Conservation (phyloP, 1,284 basidiomycete species). For the Malassezia slooffiae region DNA sequence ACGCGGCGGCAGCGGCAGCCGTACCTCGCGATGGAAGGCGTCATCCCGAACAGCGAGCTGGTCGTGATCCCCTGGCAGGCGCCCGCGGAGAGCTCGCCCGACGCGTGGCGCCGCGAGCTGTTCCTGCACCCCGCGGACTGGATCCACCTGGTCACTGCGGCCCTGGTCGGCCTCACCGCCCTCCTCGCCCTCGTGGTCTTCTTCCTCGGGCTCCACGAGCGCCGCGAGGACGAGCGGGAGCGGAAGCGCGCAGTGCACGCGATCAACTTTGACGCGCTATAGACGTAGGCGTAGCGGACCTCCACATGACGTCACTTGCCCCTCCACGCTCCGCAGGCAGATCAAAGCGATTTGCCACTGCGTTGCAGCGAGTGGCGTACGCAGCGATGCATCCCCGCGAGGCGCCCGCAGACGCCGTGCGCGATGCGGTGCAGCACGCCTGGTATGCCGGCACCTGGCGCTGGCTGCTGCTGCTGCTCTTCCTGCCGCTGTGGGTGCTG, state of each 20-base stretch:
- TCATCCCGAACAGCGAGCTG: conserved; percentile 93
- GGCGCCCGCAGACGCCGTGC: too few species aligned
- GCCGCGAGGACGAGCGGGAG: conserved; percentile 87
- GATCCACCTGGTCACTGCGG: conserved; percentile 90
- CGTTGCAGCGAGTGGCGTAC: too few species aligned
- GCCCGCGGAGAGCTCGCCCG: conserved; percentile 42
- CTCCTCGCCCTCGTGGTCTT: conserved; percentile 72
- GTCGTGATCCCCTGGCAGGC: conserved; percentile 71
- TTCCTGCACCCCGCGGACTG: conserved; percentile 89
- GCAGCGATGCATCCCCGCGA: too few species aligned
- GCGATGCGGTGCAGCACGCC: too few species aligned
- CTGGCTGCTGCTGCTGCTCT: conserved; percentile 5
- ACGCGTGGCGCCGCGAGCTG: conserved; percentile 72
- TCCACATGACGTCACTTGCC: too few species aligned
- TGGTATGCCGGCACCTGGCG: too few species aligned
- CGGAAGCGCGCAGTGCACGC: conserved; percentile 73
- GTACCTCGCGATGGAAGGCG: conserved; percentile 81
- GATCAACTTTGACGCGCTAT: conserved; percentile 93
- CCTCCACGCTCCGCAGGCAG: too few species aligned
- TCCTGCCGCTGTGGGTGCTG: neutral
- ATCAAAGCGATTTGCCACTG: too few species aligned
- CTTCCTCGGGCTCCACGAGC: conserved; percentile 74
- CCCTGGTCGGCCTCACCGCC: conserved; percentile 63
- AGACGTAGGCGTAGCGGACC: conserved; percentile 2
- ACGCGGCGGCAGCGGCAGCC: conserved; percentile 55